Evolutionary conservation across 768 basidiomycete species (phyloP).

Genomic region (Rhodosporidiobolus sp.): DNA sequence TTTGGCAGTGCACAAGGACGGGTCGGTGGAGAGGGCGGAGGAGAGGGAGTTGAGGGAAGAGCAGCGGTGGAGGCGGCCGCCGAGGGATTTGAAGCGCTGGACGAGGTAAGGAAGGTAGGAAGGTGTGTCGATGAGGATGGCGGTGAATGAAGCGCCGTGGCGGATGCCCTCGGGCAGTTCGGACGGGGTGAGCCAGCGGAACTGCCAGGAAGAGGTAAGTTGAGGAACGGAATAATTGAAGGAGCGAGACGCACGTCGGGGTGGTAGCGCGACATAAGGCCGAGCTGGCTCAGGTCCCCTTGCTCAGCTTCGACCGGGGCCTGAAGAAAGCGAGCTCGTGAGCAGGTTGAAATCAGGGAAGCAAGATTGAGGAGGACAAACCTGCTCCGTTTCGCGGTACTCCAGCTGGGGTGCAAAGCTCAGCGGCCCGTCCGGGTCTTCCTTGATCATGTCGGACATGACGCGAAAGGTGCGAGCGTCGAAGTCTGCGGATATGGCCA

Average conservation of each 20-base stretch:
- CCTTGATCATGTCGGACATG: slow-evolving; percentile 62
- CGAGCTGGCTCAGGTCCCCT: slow-evolving; percentile 11
- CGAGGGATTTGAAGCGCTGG: slow-evolving; percentile 58
- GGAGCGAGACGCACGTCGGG: slow-evolving; percentile 10
- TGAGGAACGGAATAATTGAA: too few species aligned
- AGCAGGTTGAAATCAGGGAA: neutral
- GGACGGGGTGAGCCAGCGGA: slow-evolving; percentile 50
- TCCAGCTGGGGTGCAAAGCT: slow-evolving; percentile 17
- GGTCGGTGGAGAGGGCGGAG: neutral
- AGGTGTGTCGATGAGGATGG: slow-evolving; percentile 66
- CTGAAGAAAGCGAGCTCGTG: neutral
- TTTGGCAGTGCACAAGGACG: slow-evolving; percentile 46
- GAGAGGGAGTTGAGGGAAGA: slow-evolving; percentile 39
- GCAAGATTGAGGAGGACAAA: neutral
- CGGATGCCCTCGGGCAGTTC: slow-evolving; percentile 53
- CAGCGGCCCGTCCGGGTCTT: slow-evolving; percentile 10
- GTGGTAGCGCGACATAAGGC: slow-evolving; percentile 19
- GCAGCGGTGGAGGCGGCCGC: slow-evolving; percentile 63
- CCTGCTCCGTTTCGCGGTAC: slow-evolving; percentile 23
- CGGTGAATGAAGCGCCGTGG: slow-evolving; percentile 62
- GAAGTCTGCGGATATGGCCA: slow-evolving; percentile 53
- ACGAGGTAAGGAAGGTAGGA: slow-evolving; percentile 65
- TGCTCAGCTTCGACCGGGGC: neutral
- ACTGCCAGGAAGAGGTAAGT: slow-evolving; percentile 42
- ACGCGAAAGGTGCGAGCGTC: slow-evolving; percentile 70